Conservation (phyloP, 345 rosid genomes). For the Moricandia moricandioides region DNA sequence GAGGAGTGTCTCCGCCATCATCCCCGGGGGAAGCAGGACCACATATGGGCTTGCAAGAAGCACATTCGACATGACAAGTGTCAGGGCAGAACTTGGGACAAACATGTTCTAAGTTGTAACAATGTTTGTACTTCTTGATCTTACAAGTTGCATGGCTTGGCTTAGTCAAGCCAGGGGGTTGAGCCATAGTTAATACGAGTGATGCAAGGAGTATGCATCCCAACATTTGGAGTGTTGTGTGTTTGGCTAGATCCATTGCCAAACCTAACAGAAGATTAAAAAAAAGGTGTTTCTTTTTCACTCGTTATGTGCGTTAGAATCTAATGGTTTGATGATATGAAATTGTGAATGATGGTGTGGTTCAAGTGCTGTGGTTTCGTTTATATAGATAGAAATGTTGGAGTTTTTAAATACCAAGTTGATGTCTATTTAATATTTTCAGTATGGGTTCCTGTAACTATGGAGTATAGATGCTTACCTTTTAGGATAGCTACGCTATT, state of each 20-base stretch:
- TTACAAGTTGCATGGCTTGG: conserved; percentile 49
- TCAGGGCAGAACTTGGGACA: conserved; percentile 35
- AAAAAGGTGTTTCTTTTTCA: not conserved
- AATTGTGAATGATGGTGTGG: conserved; percentile 2
- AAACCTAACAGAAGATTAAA: not conserved
- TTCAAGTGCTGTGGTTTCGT: conserved; percentile 1
- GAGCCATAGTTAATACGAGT: conserved; percentile 31
- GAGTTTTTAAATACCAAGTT: not conserved
- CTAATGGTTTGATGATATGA: not conserved
- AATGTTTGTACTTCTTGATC: conserved; percentile 46
- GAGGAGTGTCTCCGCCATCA: not conserved
- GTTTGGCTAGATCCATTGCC: conserved; percentile 36
- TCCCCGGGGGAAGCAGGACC: conserved; percentile 27
- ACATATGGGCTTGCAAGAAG: conserved; percentile 55
- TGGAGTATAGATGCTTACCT: conserved; percentile 1
- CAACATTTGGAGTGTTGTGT: conserved; percentile 18
- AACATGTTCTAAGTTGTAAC: conserved; percentile 46
- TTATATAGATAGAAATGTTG: conserved; percentile 25
- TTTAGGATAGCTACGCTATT: conserved; percentile 1
- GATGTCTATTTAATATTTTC: not conserved
- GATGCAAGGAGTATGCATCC: conserved; percentile 39
- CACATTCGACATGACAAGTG: conserved; percentile 46
- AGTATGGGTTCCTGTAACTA: conserved; percentile 4
- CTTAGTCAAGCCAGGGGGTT: conserved; percentile 55
- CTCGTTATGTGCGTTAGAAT: conserved; percentile 1